phyloP scores from a whole-genome alignment of 2,329 filamentous ascomycete species.

The Colletotrichum cereale region DNA sequence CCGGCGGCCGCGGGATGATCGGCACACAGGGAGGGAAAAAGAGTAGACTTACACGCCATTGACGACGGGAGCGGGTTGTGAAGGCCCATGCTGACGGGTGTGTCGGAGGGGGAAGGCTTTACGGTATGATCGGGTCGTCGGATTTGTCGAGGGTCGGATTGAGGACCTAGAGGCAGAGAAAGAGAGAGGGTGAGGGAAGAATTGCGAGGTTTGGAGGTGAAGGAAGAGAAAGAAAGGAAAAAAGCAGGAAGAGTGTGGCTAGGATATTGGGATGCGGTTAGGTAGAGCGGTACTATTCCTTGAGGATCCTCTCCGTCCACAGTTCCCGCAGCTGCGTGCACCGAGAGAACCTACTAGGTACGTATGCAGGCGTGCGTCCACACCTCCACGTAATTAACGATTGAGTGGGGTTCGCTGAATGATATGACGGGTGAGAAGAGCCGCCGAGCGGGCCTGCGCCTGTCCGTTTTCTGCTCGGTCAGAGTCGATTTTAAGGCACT shows the following conservation, averaged over 20 bases:
- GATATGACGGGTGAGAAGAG: conserved; percentile 23
- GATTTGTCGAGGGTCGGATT: conserved; percentile 5
- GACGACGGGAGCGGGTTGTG: conserved; percentile 76
- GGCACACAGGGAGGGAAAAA: conserved; percentile 26
- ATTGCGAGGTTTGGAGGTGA: conserved; percentile 4
- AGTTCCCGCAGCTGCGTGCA: conserved; percentile 18
- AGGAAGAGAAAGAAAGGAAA: conserved; percentile 12
- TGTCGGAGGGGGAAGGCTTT: conserved; percentile 17
- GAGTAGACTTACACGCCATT: conserved; percentile 71
- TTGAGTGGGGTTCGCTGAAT: conserved; percentile 28
- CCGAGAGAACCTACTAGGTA: neutral
- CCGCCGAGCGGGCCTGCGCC: conserved; percentile 35
- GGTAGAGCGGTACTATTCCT: conserved; percentile 15
- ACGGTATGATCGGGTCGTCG: neutral
- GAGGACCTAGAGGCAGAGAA: conserved; percentile 6
- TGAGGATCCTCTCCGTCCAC: conserved; percentile 21
- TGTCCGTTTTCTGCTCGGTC: conserved; percentile 12
- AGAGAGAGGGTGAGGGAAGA: conserved; percentile 5
- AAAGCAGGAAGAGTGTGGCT: conserved; percentile 24
- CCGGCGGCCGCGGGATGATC: conserved; percentile 41
- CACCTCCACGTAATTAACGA: conserved; percentile 34
- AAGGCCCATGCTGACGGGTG: conserved; percentile 66
- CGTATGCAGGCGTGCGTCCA: conserved; percentile 7
- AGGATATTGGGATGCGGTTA: conserved; percentile 22
- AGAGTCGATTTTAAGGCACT: neutral